A percentile compares a stretch with the other conserved stretches of the same genome.
Conservation (phyloP, 805 yeast species). For the Komagataella pastoris region DNA sequence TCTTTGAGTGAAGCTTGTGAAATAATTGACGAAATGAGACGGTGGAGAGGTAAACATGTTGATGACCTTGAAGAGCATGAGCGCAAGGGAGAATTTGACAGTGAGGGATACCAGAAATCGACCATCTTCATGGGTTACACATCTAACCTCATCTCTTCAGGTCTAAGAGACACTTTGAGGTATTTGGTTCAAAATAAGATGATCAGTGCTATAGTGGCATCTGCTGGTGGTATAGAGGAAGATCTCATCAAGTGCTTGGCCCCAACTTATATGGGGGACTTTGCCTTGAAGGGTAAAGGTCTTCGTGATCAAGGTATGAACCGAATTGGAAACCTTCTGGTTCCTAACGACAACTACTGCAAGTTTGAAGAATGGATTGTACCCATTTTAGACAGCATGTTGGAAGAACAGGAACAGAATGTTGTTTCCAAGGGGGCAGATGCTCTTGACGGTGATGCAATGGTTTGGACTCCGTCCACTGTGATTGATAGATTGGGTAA, state of each 20-base stretch:
- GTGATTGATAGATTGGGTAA: slow-evolving; percentile 89
- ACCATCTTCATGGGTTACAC: slow-evolving; percentile 95
- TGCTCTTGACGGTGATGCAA: slow-evolving; percentile 49
- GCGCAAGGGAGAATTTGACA: slow-evolving; percentile 66
- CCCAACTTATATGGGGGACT: slow-evolving; percentile 92
- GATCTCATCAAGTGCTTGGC: slow-evolving; percentile 94
- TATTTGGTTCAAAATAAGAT: slow-evolving; percentile 86
- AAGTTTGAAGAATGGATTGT: slow-evolving; percentile 98
- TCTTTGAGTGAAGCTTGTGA: slow-evolving; percentile 82
- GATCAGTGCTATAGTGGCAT: slow-evolving; percentile 91
- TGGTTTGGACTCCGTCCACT: slow-evolving; percentile 91
- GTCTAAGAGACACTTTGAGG: slow-evolving; percentile 81
- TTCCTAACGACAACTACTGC: slow-evolving; percentile 97
- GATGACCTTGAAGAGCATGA: slow-evolving; percentile 58
- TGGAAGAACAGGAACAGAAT: slow-evolving; percentile 75
- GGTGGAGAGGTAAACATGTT: slow-evolving; percentile 79
- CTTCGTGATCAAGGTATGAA: slow-evolving; percentile 94
- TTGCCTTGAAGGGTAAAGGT: slow-evolving; percentile 63
- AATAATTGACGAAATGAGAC: slow-evolving; percentile 82
- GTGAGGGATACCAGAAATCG: slow-evolving; percentile 64
- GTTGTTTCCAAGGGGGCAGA: slow-evolving; percentile 39
- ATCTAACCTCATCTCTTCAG: slow-evolving; percentile 89
- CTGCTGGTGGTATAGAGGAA: slow-evolving; percentile 98
- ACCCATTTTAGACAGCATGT: slow-evolving; percentile 77
- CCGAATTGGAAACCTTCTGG: slow-evolving; percentile 92